These are phyloP conservation scores for Chaetoceros tenuissimus DNA, from an alignment of 108 stramenopile genomes.

Conservation along the genomic window DNA sequence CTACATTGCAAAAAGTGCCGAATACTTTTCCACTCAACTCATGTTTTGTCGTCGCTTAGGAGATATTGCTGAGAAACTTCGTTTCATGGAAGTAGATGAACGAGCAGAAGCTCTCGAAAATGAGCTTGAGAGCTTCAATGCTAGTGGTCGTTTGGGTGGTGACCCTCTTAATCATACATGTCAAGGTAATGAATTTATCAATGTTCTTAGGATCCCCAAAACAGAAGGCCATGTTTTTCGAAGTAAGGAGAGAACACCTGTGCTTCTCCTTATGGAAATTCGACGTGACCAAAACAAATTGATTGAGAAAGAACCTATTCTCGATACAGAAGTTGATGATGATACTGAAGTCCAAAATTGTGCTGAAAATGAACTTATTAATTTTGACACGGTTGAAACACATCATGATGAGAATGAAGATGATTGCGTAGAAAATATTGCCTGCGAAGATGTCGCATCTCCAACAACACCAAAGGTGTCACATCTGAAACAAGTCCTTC, in stretches of 20 bases:
- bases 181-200: conserved; percentile 18
- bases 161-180: conserved; percentile 62
- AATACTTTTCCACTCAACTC: conserved; percentile 75
- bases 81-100: conserved; percentile 49
- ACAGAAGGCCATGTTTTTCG: conserved; percentile 86
- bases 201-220: conserved; percentile 55
- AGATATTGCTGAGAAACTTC: conserved; percentile 74
- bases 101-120: conserved; percentile 31
- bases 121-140: conserved; percentile 57
- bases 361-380: background rate
- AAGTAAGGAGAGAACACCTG: conserved; percentile 83
- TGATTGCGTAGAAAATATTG: too few relatives aligned
- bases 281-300: conserved; percentile 19
- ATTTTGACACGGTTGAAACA: conserved; percentile 1
- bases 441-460: too few relatives aligned
- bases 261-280: conserved; percentile 63
- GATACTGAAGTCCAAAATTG: background rate
- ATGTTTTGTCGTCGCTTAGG: conserved; percentile 65
- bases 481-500: background rate
- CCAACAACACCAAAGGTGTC: too few relatives aligned
- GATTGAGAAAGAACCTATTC: background rate
- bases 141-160: conserved; percentile 70
- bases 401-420: background rate
- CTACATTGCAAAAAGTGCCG: conserved; percentile 66
- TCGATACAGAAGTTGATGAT: background rate